These are phyloP conservation scores for Trichoderma guizhouense DNA, from an alignment of 2,329 filamentous ascomycete species.

Conservation along the genomic window DNA sequence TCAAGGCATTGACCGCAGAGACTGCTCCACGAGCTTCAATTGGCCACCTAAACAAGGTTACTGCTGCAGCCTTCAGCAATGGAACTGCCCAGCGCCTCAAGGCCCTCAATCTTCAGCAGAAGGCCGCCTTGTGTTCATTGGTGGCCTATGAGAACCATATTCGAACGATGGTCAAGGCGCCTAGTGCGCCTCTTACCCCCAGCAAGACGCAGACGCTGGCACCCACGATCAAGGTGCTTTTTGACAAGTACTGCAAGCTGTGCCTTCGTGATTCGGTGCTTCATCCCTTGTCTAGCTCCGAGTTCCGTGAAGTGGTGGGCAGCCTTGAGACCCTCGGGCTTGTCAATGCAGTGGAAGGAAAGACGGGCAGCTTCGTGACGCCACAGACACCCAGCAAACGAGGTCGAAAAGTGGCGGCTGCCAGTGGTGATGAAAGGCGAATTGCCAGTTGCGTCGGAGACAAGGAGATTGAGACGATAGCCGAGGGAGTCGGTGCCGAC, in stretches of 20 bases:
- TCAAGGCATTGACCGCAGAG: constrained; percentile 64
- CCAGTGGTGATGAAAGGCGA: constrained; percentile 66
- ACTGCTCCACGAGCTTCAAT: constrained; percentile 88
- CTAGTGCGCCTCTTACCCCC: constrained; percentile 47
- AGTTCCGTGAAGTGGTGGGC: constrained; percentile 89
- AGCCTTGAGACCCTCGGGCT: constrained; percentile 86
- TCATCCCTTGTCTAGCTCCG: constrained; percentile 82
- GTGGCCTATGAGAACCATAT: constrained; percentile 80
- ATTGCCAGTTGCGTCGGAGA: constrained; percentile 78
- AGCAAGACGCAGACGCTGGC: constrained; percentile 60
- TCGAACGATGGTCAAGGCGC: constrained; percentile 46
- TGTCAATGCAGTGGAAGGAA: constrained; percentile 67
- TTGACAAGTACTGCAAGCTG: constrained; percentile 75
- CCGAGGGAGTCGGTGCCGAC: constrained; percentile 59
- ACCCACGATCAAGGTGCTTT: constrained; percentile 80
- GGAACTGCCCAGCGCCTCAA: constrained; percentile 81
- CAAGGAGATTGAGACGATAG: constrained; percentile 70
- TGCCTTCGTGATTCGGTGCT: constrained; percentile 87
- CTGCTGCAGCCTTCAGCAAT: constrained; percentile 84
- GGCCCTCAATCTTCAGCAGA: constrained; percentile 91
- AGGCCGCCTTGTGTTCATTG: constrained; percentile 86
- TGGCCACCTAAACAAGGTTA: constrained; percentile 86
- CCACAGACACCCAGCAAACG: constrained; percentile 70
- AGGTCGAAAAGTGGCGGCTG: constrained; percentile 54
- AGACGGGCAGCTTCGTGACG: constrained; percentile 62